These are phyloP conservation scores for Botryotinia globosa DNA, from an alignment of 2,329 filamentous ascomycete species.

Conservation along the genomic window DNA sequence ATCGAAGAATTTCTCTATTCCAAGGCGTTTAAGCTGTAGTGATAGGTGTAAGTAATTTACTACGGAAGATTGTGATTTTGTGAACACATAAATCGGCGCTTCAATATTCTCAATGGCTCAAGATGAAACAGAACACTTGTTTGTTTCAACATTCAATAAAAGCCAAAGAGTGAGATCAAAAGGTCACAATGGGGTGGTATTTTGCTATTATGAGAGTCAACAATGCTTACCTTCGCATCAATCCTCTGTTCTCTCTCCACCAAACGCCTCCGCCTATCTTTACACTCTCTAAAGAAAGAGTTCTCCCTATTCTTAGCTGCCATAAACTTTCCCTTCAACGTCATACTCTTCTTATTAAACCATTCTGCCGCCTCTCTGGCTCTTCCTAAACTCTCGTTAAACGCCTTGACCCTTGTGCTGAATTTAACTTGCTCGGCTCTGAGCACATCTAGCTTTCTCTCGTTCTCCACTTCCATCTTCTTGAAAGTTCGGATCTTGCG, in stretches of 20 bases:
- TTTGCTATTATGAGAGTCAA: not conserved
- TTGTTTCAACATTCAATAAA: not conserved
- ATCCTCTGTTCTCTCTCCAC: not conserved
- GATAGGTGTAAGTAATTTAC: not conserved
- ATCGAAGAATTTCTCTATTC: not conserved
- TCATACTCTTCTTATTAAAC: not conserved
- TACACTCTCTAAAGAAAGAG: not conserved
- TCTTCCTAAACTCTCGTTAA: fast-evolving
- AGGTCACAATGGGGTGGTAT: too few species aligned
- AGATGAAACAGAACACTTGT: not conserved
- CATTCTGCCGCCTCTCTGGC: not conserved
- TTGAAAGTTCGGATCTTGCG: not conserved
- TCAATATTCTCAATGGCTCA: not conserved
- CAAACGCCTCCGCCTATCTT: not conserved
- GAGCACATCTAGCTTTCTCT: not conserved
- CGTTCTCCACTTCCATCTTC: not conserved
- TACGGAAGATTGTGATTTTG: not conserved
- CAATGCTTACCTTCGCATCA: not conserved
- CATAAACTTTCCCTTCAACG: not conserved
- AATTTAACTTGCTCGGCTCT: not conserved
- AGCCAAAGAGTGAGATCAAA: not conserved
- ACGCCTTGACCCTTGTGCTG: not conserved
- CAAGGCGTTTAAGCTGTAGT: not conserved
- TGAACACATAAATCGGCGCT: not conserved
- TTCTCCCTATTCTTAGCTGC: not conserved